Evolutionary conservation across 2,329 filamentous ascomycete genomes (phyloP).

Genomic region (Lomentospora prolificans): DNA sequence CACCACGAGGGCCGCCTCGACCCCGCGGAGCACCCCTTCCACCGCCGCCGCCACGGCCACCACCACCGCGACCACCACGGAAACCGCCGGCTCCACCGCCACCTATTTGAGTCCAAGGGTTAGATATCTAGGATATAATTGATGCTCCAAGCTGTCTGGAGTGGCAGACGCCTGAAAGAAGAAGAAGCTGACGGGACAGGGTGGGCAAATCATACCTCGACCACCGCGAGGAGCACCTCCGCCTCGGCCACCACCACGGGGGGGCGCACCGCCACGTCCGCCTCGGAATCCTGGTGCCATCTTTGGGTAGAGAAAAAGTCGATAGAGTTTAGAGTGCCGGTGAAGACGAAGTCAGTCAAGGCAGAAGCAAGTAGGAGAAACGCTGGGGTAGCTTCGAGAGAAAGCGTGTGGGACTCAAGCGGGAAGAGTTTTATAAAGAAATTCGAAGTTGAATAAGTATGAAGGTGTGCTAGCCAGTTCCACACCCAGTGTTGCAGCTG

Average conservation of each 20-base stretch:
- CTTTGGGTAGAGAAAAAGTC: slow-evolving; percentile 20
- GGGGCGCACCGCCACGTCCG: slow-evolving; percentile 17
- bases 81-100: background rate
- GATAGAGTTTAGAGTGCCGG: slow-evolving; percentile 2
- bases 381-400: background rate
- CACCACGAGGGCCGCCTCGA: slow-evolving; percentile 23
- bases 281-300: slow-evolving; percentile 14
- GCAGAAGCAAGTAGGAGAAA: slow-evolving; percentile 11
- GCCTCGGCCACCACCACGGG: slow-evolving; percentile 23
- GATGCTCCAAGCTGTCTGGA: background rate
- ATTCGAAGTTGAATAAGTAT: slow-evolving; percentile 11
- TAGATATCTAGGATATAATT: slow-evolving; percentile 2
- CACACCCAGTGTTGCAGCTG: slow-evolving; percentile 5
- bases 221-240: slow-evolving; percentile 18
- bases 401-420: background rate
- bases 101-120: slow-evolving; percentile 3
- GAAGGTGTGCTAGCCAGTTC: slow-evolving; percentile 7
- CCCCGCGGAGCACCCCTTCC: slow-evolving; percentile 17
- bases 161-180: background rate
- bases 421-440: background rate
- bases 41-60: slow-evolving; percentile 13
- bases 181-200: background rate
- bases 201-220: slow-evolving; percentile 5
- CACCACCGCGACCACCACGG: slow-evolving; percentile 13
- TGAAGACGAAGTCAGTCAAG: slow-evolving; percentile 8